phyloP scores from a whole-genome alignment of 139 green algal genomes.

The Yamagishiella unicocca region DNA sequence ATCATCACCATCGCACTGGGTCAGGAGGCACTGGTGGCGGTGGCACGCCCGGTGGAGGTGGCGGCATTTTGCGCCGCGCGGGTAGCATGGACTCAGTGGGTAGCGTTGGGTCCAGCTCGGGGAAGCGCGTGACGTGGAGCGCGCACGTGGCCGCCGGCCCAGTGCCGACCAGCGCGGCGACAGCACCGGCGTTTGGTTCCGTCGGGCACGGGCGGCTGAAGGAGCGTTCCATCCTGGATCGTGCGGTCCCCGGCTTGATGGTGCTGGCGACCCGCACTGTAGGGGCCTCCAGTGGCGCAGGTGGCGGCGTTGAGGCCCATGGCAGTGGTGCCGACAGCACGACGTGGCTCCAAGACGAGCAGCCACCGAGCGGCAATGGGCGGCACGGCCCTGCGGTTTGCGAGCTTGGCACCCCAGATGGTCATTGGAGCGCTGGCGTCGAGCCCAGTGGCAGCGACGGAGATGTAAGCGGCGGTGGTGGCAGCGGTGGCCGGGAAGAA shows the following conservation, averaged over 20 bases:
- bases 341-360: no score
- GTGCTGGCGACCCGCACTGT: no score
- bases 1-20: not conserved
- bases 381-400: no score
- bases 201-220: not conserved
- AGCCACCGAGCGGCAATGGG: no score
- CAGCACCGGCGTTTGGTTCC: not conserved
- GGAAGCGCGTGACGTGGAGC: slow-evolving; percentile 42
- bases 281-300: no score
- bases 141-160: not conserved
- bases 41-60: not conserved
- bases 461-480: not conserved
- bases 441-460: not conserved
- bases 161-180: not conserved
- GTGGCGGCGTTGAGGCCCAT: no score
- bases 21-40: not conserved
- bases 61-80: slow-evolving; percentile 29
- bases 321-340: no score
- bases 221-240: slow-evolving; percentile 25
- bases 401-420: no score
- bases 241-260: not conserved
- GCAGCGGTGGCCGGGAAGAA: not conserved
- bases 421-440: no score
- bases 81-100: slow-evolving; percentile 18
- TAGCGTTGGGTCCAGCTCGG: not conserved